Evolutionary conservation across 2,329 filamentous ascomycete species (phyloP), one percentile per base, ranked within the genome.

Genomic region (Coniochaeta sp.): DNA sequence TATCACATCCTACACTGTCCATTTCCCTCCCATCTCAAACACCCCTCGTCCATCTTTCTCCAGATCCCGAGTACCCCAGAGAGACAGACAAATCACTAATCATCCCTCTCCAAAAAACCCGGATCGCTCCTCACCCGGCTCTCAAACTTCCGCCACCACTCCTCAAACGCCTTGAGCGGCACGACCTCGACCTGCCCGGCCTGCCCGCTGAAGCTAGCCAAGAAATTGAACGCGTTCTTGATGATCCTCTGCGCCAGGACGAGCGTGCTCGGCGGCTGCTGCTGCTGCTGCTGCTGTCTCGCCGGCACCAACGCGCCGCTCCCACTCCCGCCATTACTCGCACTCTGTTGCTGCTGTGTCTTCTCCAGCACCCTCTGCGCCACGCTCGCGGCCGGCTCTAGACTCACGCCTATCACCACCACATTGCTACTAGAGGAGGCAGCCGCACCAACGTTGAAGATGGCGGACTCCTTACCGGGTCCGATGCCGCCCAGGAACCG

Each of bases 101-200:
- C 31, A n/a, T n/a, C 31, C 61, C 85, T 82, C 70, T 97, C 91
- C 59, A 99, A 73, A 66, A 99, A 99, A 6, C 82, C 81, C 0
- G 94, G 92, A 71, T 99, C 94, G 57, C 82, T 78, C 61, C 91
- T 86, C 33, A 99, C 80, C 64, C 85, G 86, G 55, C 82, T 81
- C 73, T 99, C 92, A 71, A 99, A 99, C 70, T 96, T 97, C 55
- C 77, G 80, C 94, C 95, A 99, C 94, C 95, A 99, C 53, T 95
- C 90, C 71, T 95, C 87, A 67, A 99, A 99, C 5, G 88, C 89
- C 71, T 89, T 94, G 57, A 99, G 71, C n/a, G 94, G 91, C 22
- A 99, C 89, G 12, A 95, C 87, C 66, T 97, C 92, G 45, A 87
- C 81, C 24, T 73, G 71, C 2, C 76, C 77, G 2, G 75, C 74